Base-by-base conservation (phyloP, 176 grass and related monocot genomes). In the Zea mays region DNA sequence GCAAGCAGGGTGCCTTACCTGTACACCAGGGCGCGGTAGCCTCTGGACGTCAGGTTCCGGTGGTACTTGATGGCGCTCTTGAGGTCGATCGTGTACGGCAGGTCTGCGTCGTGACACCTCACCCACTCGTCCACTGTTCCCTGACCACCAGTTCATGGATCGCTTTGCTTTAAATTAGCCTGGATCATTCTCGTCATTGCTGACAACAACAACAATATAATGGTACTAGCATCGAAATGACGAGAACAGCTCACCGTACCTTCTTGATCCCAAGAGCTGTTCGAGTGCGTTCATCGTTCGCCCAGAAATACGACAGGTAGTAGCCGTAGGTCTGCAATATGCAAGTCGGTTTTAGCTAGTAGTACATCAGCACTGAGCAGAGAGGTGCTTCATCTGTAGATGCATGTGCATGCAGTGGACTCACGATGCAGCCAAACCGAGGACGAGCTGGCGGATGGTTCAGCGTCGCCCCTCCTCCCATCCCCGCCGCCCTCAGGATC, bases 111-210 rank as follows among this genome's bases (percentile, higher is more conserved):
- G 1, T 64, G 45, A 59, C 90, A 93, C 39, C 90, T 77, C 43
- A 72, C 37, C 86, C 80, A 93, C 44, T 86, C 86, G 21, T 65
- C 67, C 19, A 81, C 45, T 10, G 51, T 89, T 34, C 87, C 87
- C 90, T 93, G 56, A 8, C 35, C 42, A 17, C 50, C 66, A 43
- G 42, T 11, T 12, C 0, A 7, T 9, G 27, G 17, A 21, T 10
- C 0, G 3, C 27, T 27, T 27, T 27, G 55, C 3, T 8, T 3
- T 56, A 17, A 0, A 1, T 56, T 68, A n/a, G 9, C 1, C 4
- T 68, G 11, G 9, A 20, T 7, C 19, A 3, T 58, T 27, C 8
- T 33, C 7, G 8, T 57, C 20, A 33, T 8, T 34, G 21, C 19
- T 27, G 57, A 60, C 9, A 60, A 60, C 20, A 60, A 60, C 20